Evolutionary conservation across 257 asterid species (phyloP).

Genomic region (Euphrasia confusa): DNA sequence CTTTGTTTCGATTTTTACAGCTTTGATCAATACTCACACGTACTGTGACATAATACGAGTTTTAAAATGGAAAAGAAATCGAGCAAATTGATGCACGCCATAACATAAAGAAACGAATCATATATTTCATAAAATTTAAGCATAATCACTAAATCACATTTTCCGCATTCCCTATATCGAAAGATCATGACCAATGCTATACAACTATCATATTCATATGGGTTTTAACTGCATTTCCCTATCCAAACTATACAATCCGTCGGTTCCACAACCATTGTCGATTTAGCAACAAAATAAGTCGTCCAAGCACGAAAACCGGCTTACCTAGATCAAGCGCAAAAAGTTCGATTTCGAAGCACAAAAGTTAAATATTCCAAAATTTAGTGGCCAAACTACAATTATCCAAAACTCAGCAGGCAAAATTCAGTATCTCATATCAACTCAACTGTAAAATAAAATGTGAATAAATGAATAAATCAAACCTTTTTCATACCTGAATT

Average conservation of each 20-base stretch:
- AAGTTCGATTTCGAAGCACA: neutral
- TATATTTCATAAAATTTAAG: too few species aligned
- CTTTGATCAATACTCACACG: neutral
- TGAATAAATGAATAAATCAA: too few species aligned
- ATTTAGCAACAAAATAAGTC: too few species aligned
- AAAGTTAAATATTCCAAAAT: neutral
- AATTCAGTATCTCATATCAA: too few species aligned
- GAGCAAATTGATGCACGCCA: neutral
- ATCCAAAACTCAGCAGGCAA: neutral
- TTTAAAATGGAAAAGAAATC: neutral
- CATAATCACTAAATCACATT: neutral
- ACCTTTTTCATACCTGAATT: conserved; percentile 38
- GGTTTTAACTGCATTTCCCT: neutral
- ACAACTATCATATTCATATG: neutral
- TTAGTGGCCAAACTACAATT: neutral
- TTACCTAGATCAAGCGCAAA: neutral
- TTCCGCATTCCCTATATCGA: neutral
- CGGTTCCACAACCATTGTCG: too few species aligned
- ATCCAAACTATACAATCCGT: neutral
- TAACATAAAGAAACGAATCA: neutral
- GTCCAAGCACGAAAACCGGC: neutral
- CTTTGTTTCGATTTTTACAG: neutral
- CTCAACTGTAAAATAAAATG: too few species aligned
- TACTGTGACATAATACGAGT: neutral
- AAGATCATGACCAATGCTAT: neutral